Evolutionary conservation across 2,329 filamentous ascomycete species (phyloP), one percentile per base, ranked within the genome.

Genomic region (Orbilia quercus): DNA sequence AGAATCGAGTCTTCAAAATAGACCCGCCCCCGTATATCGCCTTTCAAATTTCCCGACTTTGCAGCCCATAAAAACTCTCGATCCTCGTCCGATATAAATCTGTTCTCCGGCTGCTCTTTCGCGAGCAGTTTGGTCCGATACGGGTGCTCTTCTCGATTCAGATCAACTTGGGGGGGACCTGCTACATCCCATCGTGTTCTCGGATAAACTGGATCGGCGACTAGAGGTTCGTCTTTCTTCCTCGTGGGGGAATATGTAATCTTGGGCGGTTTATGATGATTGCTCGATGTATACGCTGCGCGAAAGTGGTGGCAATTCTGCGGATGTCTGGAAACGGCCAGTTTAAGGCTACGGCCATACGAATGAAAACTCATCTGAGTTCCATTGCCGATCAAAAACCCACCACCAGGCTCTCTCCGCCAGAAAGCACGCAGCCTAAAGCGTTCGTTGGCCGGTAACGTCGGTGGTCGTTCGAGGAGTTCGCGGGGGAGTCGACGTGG

Each of bases 321-420:
- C 28, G 54, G 60, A 28, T 66, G 48, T 66, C 60, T 59, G n/a
- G 60, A 66, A 53, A 73, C 60, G 69, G 69, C 69, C 69, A 65
- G 36, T 73, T 66, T 58, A 73, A 73, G 69, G 69, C 69, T 66
- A 66, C 69, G 69, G 54, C 69, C 69, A 60, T 42, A 73, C 38
- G 47, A 65, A 60, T 73, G 54, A 73, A 66, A 50, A 65, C 64
- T 73, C 69, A 73, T 73, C 60, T 73, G 69, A 73, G 36, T 73
- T 73, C 69, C 69, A 73, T 73, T 66, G 69, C 69, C 60, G 48
- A 62, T 60, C 62, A 48, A 42, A 54, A 22, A 48, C 45, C 60
- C 42, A 60, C 69, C 47, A 60, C 60, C 58, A 66, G 55, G 54
- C 54, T 73, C 60, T 38, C 45, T 38, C 44, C 40, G 53, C 60